Percentiles rank a stretch among this genome's conserved stretches.
Evolutionary conservation across 192 early-diverging fungal genomes (phyloP).

Genomic region (Rhizophagus sp.): DNA sequence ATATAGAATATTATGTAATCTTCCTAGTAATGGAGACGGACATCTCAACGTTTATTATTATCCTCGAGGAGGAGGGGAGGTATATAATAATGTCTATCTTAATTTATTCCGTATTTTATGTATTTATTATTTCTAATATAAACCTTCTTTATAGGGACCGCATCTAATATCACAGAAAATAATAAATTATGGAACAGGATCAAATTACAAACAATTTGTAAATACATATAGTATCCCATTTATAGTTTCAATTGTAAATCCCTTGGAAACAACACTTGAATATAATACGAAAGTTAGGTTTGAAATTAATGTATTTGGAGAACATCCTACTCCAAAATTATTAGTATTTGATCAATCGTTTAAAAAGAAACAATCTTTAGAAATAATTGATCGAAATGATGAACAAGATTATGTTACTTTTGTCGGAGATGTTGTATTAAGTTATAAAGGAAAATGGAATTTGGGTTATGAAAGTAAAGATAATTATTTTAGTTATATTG

Average conservation of each 20-base stretch:
- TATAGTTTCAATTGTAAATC: constrained; percentile 9
- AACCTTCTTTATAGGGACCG: neutral
- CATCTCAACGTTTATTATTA: neutral
- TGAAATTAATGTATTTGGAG: constrained; percentile 22
- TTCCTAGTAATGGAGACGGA: constrained; percentile 20
- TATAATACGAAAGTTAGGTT: neutral
- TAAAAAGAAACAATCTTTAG: neutral
- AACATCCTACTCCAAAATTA: neutral
- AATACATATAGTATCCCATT: neutral
- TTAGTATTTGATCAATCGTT: neutral
- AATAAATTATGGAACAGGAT: constrained; percentile 15
- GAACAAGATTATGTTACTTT: neutral
- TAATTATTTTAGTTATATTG: neutral
- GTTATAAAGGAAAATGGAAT: constrained; percentile 3
- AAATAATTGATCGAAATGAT: neutral
- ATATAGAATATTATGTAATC: constrained; percentile 8
- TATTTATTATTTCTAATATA: neutral
- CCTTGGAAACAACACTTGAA: neutral
- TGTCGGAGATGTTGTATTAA: constrained; percentile 1
- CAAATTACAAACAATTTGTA: constrained; percentile 24
- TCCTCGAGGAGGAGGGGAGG: neutral
- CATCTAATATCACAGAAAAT: neutral
- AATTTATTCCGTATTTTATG: neutral
- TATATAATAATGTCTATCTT: neutral
- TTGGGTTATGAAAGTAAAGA: neutral